Conservation (phyloP, 352 stramenopile genomes). For the Globisporangium okanoganense region DNA sequence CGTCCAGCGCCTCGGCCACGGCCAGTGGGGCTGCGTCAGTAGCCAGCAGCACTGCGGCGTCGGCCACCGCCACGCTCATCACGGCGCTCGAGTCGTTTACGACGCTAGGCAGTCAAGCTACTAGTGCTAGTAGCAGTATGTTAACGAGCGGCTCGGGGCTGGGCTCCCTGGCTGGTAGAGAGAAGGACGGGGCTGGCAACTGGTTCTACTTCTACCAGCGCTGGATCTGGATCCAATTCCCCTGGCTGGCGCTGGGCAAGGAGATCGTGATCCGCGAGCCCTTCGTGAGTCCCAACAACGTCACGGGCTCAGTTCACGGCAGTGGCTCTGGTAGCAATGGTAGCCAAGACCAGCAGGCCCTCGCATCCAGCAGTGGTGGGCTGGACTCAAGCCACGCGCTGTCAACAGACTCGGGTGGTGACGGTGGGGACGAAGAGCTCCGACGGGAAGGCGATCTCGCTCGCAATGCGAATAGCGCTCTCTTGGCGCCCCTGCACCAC, state of each 20-base stretch:
- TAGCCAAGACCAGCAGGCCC: background rate
- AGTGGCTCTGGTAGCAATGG: background rate
- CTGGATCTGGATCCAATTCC: constrained; percentile 93
- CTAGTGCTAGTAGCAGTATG: background rate
- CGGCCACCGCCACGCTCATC: constrained; percentile 22
- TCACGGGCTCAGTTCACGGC: background rate
- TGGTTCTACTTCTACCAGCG: constrained; percentile 89
- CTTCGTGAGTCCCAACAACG: constrained; percentile 31
- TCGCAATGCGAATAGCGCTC: constrained; percentile 3
- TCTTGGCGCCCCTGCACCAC: constrained; percentile 2
- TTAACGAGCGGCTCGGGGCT: background rate
- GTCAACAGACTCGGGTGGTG: background rate
- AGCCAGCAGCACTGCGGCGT: constrained; percentile 1
- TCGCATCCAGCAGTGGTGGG: background rate
- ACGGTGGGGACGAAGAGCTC: constrained; percentile 25
- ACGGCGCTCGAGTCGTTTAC: constrained; percentile 22
- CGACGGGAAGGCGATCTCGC: background rate
- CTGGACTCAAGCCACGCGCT: background rate
- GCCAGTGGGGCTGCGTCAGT: constrained; percentile 6
- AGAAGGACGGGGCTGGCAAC: constrained; percentile 48
- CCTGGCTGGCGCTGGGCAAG: constrained; percentile 85
- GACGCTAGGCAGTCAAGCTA: constrained; percentile 12
- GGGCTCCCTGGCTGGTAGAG: constrained; percentile 23
- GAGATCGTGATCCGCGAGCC: constrained; percentile 60
- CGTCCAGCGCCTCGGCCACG: constrained; percentile 16